Conservation (phyloP, 148 eudicot species). For the Rhododendron molle region DNA sequence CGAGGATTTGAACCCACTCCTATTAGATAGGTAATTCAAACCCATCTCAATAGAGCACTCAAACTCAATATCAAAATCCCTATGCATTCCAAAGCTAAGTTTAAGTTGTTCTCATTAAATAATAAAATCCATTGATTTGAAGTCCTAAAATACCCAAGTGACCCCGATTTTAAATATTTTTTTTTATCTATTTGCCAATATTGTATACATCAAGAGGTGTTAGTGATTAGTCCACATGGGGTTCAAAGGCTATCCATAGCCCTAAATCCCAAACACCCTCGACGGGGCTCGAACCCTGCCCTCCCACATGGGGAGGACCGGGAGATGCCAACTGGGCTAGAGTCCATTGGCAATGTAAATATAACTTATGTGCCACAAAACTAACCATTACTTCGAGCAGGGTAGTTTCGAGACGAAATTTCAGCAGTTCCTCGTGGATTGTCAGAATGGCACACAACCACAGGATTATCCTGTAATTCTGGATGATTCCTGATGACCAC, state of each 20-base stretch:
- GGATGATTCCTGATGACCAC: conserved; percentile 74
- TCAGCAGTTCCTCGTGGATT: conserved; percentile 94
- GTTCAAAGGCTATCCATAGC: no score
- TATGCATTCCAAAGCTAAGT: not conserved
- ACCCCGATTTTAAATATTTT: not conserved
- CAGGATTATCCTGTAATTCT: conserved; percentile 76
- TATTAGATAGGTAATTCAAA: not conserved
- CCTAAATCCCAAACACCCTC: no score
- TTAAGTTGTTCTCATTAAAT: not conserved
- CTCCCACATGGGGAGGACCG: no score
- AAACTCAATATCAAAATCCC: not conserved
- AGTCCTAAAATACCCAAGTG: not conserved
- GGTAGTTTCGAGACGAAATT: conserved; percentile 93
- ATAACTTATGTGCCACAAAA: conserved; percentile 5
- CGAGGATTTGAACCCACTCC: not conserved
- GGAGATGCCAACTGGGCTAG: no score
- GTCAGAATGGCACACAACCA: conserved; percentile 96
- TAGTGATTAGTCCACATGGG: no score
- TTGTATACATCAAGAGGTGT: no score
- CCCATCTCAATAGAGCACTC: not conserved
- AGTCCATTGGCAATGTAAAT: not conserved
- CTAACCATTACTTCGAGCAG: conserved; percentile 85
- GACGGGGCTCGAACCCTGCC: no score
- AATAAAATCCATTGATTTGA: not conserved
- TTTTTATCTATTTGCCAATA: no score